These are phyloP conservation scores for Sporothrix brasiliensis DNA, from an alignment of 2,329 filamentous ascomycete species.

Conservation along the genomic window DNA sequence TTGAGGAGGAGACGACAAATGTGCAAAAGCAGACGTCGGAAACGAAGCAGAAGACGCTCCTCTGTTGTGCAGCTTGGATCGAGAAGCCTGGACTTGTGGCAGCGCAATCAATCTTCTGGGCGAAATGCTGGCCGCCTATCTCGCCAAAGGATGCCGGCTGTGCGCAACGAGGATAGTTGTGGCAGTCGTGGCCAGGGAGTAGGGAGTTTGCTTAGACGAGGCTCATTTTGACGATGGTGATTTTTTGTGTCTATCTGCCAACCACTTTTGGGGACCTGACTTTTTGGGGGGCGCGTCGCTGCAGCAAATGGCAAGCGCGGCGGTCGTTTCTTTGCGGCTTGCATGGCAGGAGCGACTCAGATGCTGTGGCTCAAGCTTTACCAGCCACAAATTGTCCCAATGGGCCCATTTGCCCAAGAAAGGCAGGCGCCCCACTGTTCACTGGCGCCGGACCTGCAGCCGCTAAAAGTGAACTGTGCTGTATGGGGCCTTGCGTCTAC, in stretches of 20 bases:
- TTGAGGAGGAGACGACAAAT: background rate
- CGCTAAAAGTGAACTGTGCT: conserved; percentile 4
- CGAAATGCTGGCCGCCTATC: background rate
- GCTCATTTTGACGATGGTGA: conserved; percentile 8
- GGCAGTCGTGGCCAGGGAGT: conserved; percentile 1
- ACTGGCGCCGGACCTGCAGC: background rate
- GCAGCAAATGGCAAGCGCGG: conserved; percentile 14
- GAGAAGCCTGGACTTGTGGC: too few species aligned
- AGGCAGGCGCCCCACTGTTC: conserved; percentile 5
- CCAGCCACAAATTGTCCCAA: conserved; percentile 24
- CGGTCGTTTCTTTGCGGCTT: background rate
- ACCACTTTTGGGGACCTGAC: conserved; percentile 15
- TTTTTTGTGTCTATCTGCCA: conserved; percentile 25
- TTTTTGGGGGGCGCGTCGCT: conserved; percentile 32
- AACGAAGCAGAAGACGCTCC: background rate
- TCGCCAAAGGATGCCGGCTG: background rate
- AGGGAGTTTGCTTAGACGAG: conserved; percentile 14
- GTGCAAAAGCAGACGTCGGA: background rate
- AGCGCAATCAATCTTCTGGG: background rate
- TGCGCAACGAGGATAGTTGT: background rate
- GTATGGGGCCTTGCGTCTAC: background rate
- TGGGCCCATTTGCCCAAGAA: background rate
- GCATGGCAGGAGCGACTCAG: background rate
- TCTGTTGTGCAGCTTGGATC: background rate
- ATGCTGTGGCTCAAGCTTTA: conserved; percentile 33